Evolutionary conservation across 1,284 basidiomycete species (phyloP).

Genomic region (Ceratorhiza oryzae-sativae): DNA sequence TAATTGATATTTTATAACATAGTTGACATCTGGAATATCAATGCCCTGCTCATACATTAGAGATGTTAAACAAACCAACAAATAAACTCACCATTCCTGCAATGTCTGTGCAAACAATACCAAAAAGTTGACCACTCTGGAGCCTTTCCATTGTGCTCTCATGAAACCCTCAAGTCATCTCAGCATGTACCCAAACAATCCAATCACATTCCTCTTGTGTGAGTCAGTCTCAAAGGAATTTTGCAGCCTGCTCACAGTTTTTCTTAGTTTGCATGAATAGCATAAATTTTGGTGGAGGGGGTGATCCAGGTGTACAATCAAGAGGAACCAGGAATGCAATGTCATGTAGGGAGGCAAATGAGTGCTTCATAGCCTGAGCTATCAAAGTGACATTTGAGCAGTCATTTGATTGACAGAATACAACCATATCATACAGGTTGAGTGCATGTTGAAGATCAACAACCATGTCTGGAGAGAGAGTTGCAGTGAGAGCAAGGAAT

Average conservation of each 20-base stretch:
- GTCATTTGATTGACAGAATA: constrained; percentile 16
- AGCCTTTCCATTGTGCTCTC: not conserved
- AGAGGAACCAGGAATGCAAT: constrained; percentile 2
- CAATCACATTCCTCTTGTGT: not conserved
- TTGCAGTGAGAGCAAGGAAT: constrained; percentile 7
- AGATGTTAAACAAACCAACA: not conserved
- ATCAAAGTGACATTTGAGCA: not conserved
- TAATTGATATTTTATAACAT: not conserved
- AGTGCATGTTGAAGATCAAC: not conserved
- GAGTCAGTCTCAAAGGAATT: not conserved
- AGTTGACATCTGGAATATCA: constrained; percentile 10
- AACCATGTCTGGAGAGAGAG: constrained; percentile 2
- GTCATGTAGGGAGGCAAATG: not conserved
- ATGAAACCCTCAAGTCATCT: not conserved
- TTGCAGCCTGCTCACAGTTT: not conserved
- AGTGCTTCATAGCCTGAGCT: constrained; percentile 2
- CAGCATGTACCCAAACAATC: constrained; percentile 19
- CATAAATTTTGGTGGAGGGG: constrained; percentile 1
- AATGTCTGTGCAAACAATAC: constrained; percentile 21
- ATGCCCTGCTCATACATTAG: not conserved
- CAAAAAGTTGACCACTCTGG: not conserved
- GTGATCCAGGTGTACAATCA: not conserved
- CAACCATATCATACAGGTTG: not conserved
- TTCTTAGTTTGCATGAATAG: not conserved
- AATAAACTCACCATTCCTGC: constrained; percentile 8